A percentile compares a stretch with the other conserved stretches of the same genome.
These are phyloP conservation scores for Pichia eremophila DNA, from an alignment of 805 yeast species.

Conservation along the genomic window DNA sequence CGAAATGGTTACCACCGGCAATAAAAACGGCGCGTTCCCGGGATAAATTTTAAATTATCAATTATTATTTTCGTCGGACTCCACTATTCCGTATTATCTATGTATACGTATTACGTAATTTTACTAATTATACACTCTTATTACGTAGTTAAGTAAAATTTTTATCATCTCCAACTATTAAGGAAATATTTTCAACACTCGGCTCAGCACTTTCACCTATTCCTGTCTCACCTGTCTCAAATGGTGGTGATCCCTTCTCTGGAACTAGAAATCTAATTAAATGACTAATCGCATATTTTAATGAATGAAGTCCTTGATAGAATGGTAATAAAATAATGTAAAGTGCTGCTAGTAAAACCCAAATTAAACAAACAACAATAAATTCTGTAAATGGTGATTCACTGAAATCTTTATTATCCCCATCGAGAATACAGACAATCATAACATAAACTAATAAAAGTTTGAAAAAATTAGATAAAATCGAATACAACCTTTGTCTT, in stretches of 20 bases:
- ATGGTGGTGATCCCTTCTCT: slow-evolving; percentile 1
- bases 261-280: slow-evolving; percentile 3
- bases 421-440: slow-evolving; percentile 27
- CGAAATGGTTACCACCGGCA: no score
- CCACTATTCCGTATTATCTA: not conserved
- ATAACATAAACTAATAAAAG: slow-evolving; percentile 25
- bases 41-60: no score
- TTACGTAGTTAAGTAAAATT: no score
- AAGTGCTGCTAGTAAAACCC: slow-evolving; percentile 27
- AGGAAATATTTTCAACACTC: not conserved
- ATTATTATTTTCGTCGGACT: not conserved
- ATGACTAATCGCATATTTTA: slow-evolving; percentile 5
- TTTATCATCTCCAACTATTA: not conserved
- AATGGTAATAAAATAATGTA: slow-evolving; percentile 31
- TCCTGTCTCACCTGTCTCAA: not conserved
- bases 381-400: slow-evolving; percentile 29
- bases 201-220: not conserved
- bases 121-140: no score
- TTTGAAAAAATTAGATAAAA: slow-evolving; percentile 28
- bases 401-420: slow-evolving; percentile 27
- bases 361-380: slow-evolving; percentile 30
- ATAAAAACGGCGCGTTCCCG: no score
- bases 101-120: no score
- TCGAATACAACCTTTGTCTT: slow-evolving; percentile 32
- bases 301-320: slow-evolving; percentile 25